Evolutionary conservation across 768 basidiomycete genomes (phyloP), one percentile per base, ranked within the genome.

Genomic region (Agaricus bisporus): DNA sequence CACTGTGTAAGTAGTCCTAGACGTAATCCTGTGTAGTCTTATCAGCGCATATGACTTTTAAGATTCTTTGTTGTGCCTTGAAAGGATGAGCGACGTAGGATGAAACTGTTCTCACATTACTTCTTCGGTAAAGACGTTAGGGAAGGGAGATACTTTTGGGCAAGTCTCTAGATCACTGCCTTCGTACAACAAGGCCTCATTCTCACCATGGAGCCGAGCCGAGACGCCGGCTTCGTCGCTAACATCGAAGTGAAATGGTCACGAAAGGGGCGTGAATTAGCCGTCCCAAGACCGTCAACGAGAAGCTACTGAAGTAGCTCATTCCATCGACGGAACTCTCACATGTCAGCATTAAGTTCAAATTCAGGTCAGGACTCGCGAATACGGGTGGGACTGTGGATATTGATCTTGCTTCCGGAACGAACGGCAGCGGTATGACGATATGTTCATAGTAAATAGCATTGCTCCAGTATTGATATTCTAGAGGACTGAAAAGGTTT

Each of bases 1-100:
- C 20, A 37, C 36, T 38, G 28, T 15, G 15, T 4, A 29, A 14
- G 29, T 25, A 47, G 48, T 22, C 29, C 17, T 38, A 32, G 41
- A 50, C 17, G 49, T 35, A 42, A 50, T 43, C 41, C 41, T 32
- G 41, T 41, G 49, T 35, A 42, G 41, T 43, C 41, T 50, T 32
- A 50, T 41, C 39, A 42, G 17, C n/a, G 39, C 39, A 22, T 41
- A 32, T 41, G 41, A 50, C 41, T 39, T 15, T 15, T 28, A 29
- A 28, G 26, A 5, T 25, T 10, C 49, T 35, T 7, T 20, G 18
- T 35, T 32, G 46, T 32, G 45, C 18, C 28, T 47, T 28, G 32
- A 28, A 17, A n/a, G 17, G 38, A 39, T 49, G 28, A 36, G 48
- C 37, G 15, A 28, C 38, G 48, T 15, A 20, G 20, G 37, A 38